A percentile compares a stretch with the other conserved stretches of the same genome.
Conservation (phyloP, 2,329 filamentous ascomycete genomes). For the Aspergillus intermedius region DNA sequence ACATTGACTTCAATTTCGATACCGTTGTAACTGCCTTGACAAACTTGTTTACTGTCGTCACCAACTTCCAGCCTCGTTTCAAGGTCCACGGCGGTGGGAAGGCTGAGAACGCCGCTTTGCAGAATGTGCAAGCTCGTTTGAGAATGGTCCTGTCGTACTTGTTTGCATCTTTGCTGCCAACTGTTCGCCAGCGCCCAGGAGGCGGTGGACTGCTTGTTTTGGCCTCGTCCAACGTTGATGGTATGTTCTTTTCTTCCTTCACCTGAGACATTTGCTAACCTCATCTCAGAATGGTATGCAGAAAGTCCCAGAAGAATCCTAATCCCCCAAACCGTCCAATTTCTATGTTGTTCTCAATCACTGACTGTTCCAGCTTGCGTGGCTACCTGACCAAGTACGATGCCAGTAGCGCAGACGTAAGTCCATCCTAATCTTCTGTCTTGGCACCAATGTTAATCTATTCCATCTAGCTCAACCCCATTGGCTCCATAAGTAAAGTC, state of each 20-base stretch:
- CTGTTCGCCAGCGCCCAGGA: conserved; percentile 50
- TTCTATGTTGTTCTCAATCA: background rate
- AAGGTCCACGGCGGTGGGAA: conserved; percentile 58
- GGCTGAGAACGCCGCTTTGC: conserved; percentile 59
- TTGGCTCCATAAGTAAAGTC: conserved; percentile 53
- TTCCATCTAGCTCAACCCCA: conserved; percentile 27
- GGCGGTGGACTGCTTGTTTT: conserved; percentile 59
- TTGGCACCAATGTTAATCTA: conserved; percentile 41
- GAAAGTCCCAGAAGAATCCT: background rate
- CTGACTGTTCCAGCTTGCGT: conserved; percentile 33
- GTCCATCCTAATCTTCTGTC: background rate
- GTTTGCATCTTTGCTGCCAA: conserved; percentile 58
- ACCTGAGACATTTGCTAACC: conserved; percentile 4
- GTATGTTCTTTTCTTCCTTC: conserved; percentile 7
- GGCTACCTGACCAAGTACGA: conserved; percentile 69
- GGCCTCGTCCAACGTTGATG: conserved; percentile 60
- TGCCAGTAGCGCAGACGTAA: conserved; percentile 50
- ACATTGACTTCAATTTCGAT: conserved; percentile 69
- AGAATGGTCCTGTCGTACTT: conserved; percentile 62
- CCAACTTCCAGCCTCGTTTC: conserved; percentile 56
- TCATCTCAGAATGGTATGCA: conserved; percentile 22
- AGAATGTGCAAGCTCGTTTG: conserved; percentile 61
- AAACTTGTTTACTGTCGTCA: conserved; percentile 52
- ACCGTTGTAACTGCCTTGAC: conserved; percentile 55
- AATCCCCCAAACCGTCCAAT: background rate